These are phyloP conservation scores for Wickerhamomyces queroliae DNA, from an alignment of 805 yeast genomes.

Conservation along the genomic window DNA sequence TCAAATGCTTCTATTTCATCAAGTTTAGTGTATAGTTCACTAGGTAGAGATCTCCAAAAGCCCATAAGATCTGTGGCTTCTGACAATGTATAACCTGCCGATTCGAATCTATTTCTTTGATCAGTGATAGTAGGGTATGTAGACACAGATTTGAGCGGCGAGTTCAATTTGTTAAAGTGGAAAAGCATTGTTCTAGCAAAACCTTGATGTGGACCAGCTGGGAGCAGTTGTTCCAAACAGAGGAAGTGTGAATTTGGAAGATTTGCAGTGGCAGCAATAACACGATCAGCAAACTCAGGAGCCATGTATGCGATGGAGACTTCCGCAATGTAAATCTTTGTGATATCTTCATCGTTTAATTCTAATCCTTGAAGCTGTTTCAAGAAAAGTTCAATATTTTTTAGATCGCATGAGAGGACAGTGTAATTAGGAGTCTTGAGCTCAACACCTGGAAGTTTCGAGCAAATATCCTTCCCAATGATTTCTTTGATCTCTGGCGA, in stretches of 20 bases:
- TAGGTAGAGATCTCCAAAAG: conserved; percentile 49
- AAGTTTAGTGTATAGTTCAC: conserved; percentile 33
- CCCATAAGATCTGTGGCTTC: conserved; percentile 49
- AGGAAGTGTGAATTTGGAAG: conserved; percentile 53
- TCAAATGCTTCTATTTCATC: conserved; percentile 62
- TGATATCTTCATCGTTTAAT: conserved; percentile 22
- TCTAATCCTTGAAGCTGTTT: conserved; percentile 12
- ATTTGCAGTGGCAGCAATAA: conserved; percentile 40
- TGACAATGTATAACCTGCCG: conserved; percentile 36
- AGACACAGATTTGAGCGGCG: conserved; percentile 64
- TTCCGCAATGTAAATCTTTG: conserved; percentile 68
- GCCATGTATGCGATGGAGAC: conserved; percentile 80
- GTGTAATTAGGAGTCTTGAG: conserved; percentile 41
- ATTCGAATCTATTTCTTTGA: conserved; percentile 45
- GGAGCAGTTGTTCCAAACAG: conserved; percentile 66
- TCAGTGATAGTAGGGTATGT: conserved; percentile 44
- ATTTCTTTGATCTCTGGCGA: conserved; percentile 41
- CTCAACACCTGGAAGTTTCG: conserved; percentile 19
- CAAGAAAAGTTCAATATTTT: conserved; percentile 35
- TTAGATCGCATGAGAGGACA: conserved; percentile 64
- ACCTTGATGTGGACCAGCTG: conserved; percentile 56
- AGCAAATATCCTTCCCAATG: conserved; percentile 28
- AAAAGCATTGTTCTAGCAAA: conserved; percentile 71
- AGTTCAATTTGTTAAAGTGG: conserved; percentile 60
- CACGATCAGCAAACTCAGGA: conserved; percentile 56